Evolutionary conservation across 371 early-diverging fungal genomes (phyloP), one percentile per base, ranked within the genome.

Genomic region (Mortierella sp.): DNA sequence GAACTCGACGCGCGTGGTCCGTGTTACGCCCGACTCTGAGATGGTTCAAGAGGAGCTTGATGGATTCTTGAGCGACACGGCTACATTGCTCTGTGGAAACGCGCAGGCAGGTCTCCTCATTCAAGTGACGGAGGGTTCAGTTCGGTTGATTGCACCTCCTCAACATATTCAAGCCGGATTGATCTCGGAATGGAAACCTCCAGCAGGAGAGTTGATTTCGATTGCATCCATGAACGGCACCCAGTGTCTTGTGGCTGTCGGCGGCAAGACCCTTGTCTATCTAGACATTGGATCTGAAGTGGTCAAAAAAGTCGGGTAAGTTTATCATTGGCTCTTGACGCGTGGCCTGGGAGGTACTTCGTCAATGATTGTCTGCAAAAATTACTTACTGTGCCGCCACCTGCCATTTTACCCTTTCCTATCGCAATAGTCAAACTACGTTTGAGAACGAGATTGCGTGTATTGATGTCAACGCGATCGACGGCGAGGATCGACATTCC

Each of bases 371-470:
- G 49, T 14, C 12, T 16, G 4, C 21, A 71, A 24, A 43, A 44
- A 51, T 56, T 3, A n/a, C 32, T 46, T 71, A 56, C 43, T 77
- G 73, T 46, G 65, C 0, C 51, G 43, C 12, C 12, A n/a, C 44
- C 21, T 71, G 12, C 35, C 49, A 18, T 38, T 10, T 16, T 29
- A 7, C 21, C n/a, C 44, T 12, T 46, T 27, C 63, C 49, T 56
- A 44, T 21, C 54, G 54, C 72, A 14, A 32, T 75, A 91, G 93
- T 1, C 74, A 82, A 72, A 89, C 88, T 4, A 87, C 90, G 68
- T 84, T 95, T 60, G 91, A 90, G 27, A 84, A 93, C 71, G 95
- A 96, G 71, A 91, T 97, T 54, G 91, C 97, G 2, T 97, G 97
- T 78, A 88, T 97, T 43, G 93, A 94, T 79, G 92, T 96, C 56